phyloP scores from a whole-genome alignment of 2,329 filamentous ascomycete genomes.

The Penicillium sp. region DNA sequence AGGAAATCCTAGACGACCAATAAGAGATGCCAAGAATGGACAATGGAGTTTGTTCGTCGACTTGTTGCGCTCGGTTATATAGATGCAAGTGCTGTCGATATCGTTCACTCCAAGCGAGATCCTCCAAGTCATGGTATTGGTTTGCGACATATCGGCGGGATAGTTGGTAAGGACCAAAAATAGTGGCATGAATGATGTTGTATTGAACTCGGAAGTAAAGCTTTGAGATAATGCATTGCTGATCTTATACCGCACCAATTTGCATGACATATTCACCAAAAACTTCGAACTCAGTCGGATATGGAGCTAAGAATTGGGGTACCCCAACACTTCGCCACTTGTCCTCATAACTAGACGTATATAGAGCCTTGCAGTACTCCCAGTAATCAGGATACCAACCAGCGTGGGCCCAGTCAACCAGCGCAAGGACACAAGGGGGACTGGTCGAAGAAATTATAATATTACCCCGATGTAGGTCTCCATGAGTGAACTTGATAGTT shows the following conservation, averaged over 20 bases:
- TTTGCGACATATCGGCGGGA: conserved; percentile 11
- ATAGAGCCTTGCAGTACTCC: conserved; percentile 31
- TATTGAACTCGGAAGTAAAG: not conserved
- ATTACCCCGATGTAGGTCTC: conserved; percentile 29
- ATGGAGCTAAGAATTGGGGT: not conserved
- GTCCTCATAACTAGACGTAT: conserved; percentile 18
- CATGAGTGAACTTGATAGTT: conserved; percentile 31
- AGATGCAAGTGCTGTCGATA: conserved; percentile 20
- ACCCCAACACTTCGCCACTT: conserved; percentile 12
- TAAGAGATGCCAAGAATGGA: conserved; percentile 32
- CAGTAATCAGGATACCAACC: conserved; percentile 34
- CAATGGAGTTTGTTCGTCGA: conserved; percentile 27
- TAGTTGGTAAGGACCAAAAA: not conserved
- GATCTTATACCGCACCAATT: not conserved
- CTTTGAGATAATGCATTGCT: not conserved
- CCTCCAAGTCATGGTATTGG: conserved; percentile 27
- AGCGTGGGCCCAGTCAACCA: conserved; percentile 28
- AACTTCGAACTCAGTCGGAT: not conserved
- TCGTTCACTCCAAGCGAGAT: conserved; percentile 28
- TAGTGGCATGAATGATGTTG: not conserved
- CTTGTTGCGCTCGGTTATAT: conserved; percentile 22
- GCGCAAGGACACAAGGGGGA: conserved; percentile 19
- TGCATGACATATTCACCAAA: not conserved
- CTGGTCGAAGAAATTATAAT: conserved; percentile 26
- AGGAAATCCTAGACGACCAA: conserved; percentile 23